Percentiles rank a stretch among this genome's conserved stretches.
phyloP scores from a whole-genome alignment of 225 moss, liverwort and hornwort genomes.

The Bryum argenteum region DNA sequence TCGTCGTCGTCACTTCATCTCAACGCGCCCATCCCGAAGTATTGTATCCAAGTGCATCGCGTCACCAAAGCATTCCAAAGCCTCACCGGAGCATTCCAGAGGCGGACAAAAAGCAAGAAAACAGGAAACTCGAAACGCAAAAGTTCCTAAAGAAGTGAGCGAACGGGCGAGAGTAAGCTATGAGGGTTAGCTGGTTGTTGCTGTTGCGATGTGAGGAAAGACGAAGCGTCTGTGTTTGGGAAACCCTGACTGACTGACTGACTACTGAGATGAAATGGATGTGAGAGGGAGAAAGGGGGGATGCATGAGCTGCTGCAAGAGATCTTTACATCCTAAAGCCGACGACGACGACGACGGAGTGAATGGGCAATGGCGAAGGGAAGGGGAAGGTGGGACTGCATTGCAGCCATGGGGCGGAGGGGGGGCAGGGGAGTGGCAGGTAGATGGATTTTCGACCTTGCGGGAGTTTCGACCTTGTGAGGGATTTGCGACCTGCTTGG shows the following conservation, averaged over 20 bases:
- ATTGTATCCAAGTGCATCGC: slow-evolving; percentile 55
- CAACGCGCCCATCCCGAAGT: slow-evolving; percentile 19
- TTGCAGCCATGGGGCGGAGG: no score
- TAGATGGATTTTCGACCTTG: not conserved
- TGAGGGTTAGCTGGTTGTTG: not conserved
- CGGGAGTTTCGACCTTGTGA: no score
- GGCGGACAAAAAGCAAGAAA: no score
- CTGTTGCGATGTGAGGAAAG: not conserved
- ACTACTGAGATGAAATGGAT: not conserved
- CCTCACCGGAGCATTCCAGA: not conserved
- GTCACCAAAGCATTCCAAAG: slow-evolving; percentile 19
- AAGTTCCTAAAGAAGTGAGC: no score
- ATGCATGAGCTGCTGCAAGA: not conserved
- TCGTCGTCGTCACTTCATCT: slow-evolving; percentile 8
- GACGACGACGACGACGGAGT: not conserved
- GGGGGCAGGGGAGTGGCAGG: not conserved
- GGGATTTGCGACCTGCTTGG: not conserved
- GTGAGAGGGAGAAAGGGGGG: not conserved
- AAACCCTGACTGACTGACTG: not conserved
- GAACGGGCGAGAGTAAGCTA: no score
- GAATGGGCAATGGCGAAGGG: not conserved
- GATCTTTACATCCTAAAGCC: not conserved
- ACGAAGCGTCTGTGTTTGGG: not conserved
- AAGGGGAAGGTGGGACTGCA: no score
- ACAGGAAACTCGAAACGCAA: no score